A percentile compares a stretch with the other conserved stretches of the same genome.
These are phyloP conservation scores for Aphanomyces stellatus DNA, from an alignment of 352 stramenopile species.

Conservation along the genomic window DNA sequence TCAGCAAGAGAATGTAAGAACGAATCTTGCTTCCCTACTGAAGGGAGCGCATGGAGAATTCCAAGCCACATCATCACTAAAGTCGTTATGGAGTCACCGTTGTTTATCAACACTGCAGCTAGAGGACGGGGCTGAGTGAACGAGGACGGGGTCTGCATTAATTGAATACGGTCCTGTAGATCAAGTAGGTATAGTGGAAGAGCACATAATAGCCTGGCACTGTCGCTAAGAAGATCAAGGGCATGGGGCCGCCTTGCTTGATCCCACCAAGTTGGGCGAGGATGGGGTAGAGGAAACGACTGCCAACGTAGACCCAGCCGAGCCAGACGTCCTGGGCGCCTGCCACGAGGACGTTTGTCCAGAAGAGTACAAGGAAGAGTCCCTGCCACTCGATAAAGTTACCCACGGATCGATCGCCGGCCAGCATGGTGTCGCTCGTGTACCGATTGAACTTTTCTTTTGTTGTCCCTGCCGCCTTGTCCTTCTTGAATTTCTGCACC, in stretches of 20 bases:
- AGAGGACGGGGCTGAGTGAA: no score
- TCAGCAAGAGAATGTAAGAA: no score
- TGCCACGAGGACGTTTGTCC: conserved; percentile 6
- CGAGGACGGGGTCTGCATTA: no score
- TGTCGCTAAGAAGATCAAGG: conserved; percentile 10
- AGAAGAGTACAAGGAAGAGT: conserved; percentile 13
- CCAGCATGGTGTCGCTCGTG: conserved; percentile 10
- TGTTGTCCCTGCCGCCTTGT: neutral
- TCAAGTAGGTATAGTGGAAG: conserved; percentile 3
- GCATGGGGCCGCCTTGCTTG: neutral
- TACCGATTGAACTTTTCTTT: conserved; percentile 15
- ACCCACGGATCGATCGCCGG: conserved; percentile 6
- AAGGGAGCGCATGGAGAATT: no score
- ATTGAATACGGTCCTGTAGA: neutral
- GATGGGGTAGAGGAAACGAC: conserved; percentile 7
- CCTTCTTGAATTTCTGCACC: neutral
- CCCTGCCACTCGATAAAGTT: conserved; percentile 20
- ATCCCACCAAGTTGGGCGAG: neutral
- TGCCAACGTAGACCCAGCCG: conserved; percentile 11
- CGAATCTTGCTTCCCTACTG: no score
- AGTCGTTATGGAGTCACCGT: no score
- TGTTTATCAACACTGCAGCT: no score
- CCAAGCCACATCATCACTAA: no score
- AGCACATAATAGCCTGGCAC: conserved; percentile 16
- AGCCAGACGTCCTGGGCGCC: conserved; percentile 9